phyloP scores from a whole-genome alignment of 208 protist genomes.

The Leishmania major region DNA sequence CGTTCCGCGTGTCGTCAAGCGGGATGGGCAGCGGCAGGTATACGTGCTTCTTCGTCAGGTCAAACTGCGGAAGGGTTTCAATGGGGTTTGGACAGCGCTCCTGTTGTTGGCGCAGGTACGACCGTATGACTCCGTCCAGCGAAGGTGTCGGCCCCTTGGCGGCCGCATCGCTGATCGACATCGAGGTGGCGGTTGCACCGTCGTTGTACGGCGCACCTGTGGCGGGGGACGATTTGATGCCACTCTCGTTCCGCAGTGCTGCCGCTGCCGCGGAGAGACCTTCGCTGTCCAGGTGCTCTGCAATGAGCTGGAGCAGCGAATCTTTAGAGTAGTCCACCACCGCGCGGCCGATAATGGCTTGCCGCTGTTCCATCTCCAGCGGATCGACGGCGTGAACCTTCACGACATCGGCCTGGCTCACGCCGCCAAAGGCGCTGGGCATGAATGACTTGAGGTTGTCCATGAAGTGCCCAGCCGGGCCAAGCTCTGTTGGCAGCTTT shows the following conservation, averaged over 20 bases:
- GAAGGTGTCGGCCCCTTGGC: slow-evolving; percentile 28
- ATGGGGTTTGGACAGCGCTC: slow-evolving; percentile 83
- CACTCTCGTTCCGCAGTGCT: slow-evolving; percentile 50
- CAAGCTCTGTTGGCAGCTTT: slow-evolving; percentile 66
- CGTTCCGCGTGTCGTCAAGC: slow-evolving; percentile 67
- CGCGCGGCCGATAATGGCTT: slow-evolving; percentile 72
- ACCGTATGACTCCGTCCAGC: slow-evolving; percentile 67
- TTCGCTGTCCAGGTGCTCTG: slow-evolving; percentile 68
- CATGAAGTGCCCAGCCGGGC: slow-evolving; percentile 81
- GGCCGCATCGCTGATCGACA: slow-evolving; percentile 28
- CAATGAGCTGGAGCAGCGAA: slow-evolving; percentile 78
- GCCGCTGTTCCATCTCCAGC: slow-evolving; percentile 72
- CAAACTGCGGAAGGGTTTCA: slow-evolving; percentile 87
- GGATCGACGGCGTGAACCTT: slow-evolving; percentile 42
- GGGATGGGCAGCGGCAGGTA: slow-evolving; percentile 64
- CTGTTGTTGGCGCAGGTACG: slow-evolving; percentile 87
- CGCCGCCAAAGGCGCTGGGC: slow-evolving; percentile 43
- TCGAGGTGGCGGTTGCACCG: slow-evolving; percentile 14
- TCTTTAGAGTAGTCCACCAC: slow-evolving; percentile 78
- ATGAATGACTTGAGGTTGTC: slow-evolving; percentile 82
- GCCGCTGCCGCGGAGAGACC: slow-evolving; percentile 54
- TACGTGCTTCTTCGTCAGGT: slow-evolving; percentile 80
- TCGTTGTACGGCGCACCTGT: neutral
- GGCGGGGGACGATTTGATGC: slow-evolving; percentile 14
- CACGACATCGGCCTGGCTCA: slow-evolving; percentile 43